A percentile compares a stretch with the other conserved stretches of the same genome.
These are phyloP conservation scores for Coemansia sp. DNA, from an alignment of 192 early-diverging fungal genomes.

Conservation along the genomic window DNA sequence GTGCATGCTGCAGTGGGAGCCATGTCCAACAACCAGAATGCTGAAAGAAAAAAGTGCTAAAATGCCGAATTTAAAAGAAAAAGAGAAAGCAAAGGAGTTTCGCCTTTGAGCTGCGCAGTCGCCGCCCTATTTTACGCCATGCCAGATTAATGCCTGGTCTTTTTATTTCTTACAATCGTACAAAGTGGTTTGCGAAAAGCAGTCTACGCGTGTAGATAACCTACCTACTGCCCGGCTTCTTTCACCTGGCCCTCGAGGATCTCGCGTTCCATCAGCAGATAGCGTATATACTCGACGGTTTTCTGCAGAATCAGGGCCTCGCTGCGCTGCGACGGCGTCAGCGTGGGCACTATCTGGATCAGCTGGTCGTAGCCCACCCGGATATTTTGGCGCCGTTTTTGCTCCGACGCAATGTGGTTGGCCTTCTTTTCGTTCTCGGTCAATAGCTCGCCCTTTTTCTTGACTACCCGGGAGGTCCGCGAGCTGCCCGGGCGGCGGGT, in stretches of 20 bases:
- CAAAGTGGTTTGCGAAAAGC: background rate
- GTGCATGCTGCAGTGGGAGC: slow-evolving; percentile 8
- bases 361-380: slow-evolving; percentile 85
- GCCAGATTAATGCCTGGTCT: no score
- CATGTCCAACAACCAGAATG: slow-evolving; percentile 9
- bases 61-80: background rate
- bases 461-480: slow-evolving; percentile 15
- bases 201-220: background rate
- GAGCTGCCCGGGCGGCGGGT: no score
- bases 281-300: slow-evolving; percentile 74
- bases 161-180: no score
- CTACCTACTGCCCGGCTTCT: slow-evolving; percentile 1
- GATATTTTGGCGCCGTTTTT: slow-evolving; percentile 89
- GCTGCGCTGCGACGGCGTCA: slow-evolving; percentile 76
- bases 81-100: slow-evolving; percentile 7
- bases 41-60: no score
- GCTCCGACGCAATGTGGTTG: slow-evolving; percentile 94
- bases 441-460: slow-evolving; percentile 64
- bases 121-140: no score
- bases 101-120: no score
- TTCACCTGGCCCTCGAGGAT: slow-evolving; percentile 47
- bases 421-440: slow-evolving; percentile 90
- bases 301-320: slow-evolving; percentile 85
- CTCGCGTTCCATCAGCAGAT: slow-evolving; percentile 57
- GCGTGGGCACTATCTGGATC: slow-evolving; percentile 78